Evolutionary conservation across 2,329 filamentous ascomycete species (phyloP).

Genomic region (Pezicula radicicola): DNA sequence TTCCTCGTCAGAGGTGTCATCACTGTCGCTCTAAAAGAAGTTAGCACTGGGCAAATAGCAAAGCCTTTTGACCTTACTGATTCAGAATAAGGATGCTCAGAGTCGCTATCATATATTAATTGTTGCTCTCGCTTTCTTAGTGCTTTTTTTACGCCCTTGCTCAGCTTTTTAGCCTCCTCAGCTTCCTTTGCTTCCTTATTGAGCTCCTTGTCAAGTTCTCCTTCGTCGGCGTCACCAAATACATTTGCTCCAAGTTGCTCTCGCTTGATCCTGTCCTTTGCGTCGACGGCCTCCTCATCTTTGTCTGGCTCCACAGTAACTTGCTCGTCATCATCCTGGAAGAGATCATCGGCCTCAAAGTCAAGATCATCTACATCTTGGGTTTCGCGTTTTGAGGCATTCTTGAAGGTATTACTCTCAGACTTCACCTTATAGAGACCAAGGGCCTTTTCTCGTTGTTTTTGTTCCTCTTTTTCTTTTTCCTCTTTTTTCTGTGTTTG

Average conservation of each 20-base stretch:
- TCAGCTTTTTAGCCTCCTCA: conserved; percentile 64
- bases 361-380: conserved; percentile 70
- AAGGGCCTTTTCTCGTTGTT: conserved; percentile 49
- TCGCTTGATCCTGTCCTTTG: conserved; percentile 69
- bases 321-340: conserved; percentile 86
- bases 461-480: conserved; percentile 52
- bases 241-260: conserved; percentile 86
- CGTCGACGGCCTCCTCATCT: conserved; percentile 75
- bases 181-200: conserved; percentile 72
- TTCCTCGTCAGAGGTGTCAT: conserved; percentile 45
- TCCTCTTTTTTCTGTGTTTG: conserved; percentile 57
- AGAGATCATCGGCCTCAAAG: conserved; percentile 66
- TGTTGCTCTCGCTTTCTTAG: conserved; percentile 84
- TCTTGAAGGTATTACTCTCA: conserved; percentile 63
- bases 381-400: conserved; percentile 58
- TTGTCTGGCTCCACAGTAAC: conserved; percentile 72
- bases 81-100: conserved; percentile 53
- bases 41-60: conserved; percentile 20
- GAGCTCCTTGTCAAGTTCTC: conserved; percentile 66
- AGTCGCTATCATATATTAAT: conserved; percentile 77
- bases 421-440: conserved; percentile 57
- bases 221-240: conserved; percentile 68
- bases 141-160: conserved; percentile 76
- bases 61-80: conserved; percentile 36
- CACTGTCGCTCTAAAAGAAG: conserved; percentile 41